Percentiles rank a stretch among this genome's conserved stretches.
Conservation (phyloP, 2,329 filamentous ascomycete genomes). For the Daldinia sp. region DNA sequence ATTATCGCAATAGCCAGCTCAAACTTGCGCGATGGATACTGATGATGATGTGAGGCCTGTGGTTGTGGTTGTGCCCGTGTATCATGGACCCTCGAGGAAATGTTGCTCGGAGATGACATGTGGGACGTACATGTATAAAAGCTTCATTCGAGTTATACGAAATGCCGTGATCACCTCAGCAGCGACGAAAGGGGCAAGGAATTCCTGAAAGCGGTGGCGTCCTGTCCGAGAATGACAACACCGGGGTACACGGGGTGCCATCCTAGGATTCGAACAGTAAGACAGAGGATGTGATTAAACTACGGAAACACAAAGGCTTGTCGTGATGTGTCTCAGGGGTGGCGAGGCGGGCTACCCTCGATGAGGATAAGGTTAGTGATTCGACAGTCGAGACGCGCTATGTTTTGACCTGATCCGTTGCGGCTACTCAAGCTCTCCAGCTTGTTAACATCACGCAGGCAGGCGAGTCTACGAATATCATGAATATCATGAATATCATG, state of each 20-base stretch:
- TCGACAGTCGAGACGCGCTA: slow-evolving; percentile 37
- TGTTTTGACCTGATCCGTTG: slow-evolving; percentile 32
- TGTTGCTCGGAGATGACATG: slow-evolving; percentile 41
- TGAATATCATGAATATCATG: neutral
- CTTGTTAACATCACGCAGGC: slow-evolving; percentile 8
- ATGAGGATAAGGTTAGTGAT: slow-evolving; percentile 21
- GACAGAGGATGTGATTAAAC: slow-evolving; percentile 38
- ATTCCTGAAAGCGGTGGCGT: slow-evolving; percentile 35
- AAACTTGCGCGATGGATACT: slow-evolving; percentile 13
- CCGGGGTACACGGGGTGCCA: slow-evolving; percentile 31
- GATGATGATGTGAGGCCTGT: slow-evolving; percentile 31
- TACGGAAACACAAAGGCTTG: slow-evolving; percentile 37
- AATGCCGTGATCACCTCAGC: slow-evolving; percentile 39
- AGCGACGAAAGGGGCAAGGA: slow-evolving; percentile 40
- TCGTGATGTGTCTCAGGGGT: slow-evolving; percentile 40
- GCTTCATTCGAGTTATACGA: slow-evolving; percentile 37
- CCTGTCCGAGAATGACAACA: slow-evolving; percentile 40
- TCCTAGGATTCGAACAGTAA: slow-evolving; percentile 32
- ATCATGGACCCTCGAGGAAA: slow-evolving; percentile 33
- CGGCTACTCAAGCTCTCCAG: slow-evolving; percentile 1
- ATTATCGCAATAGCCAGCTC: slow-evolving; percentile 4
- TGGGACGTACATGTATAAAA: slow-evolving; percentile 36
- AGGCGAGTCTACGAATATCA: slow-evolving; percentile 5
- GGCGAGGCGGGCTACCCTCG: slow-evolving; percentile 31
- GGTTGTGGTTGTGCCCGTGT: slow-evolving; percentile 33